Percentiles rank a stretch among this genome's conserved stretches.
phyloP scores from a whole-genome alignment of 306 rosid genomes.

The Dryas drummondii region DNA sequence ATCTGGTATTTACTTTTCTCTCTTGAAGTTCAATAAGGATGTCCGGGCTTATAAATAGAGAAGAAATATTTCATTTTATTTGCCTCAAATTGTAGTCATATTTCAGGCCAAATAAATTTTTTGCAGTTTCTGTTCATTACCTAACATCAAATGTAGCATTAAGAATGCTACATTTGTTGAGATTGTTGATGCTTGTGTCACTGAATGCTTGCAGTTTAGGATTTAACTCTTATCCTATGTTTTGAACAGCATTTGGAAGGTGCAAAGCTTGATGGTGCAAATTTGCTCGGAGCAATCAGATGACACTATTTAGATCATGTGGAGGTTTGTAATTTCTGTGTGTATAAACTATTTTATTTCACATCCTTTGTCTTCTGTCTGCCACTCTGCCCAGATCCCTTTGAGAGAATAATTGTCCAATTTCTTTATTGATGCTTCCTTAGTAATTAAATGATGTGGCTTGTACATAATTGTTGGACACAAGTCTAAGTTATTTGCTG shows the following conservation, averaged over 20 bases:
- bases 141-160: background rate
- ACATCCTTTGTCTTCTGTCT: background rate
- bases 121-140: background rate
- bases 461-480: conserved; percentile 6
- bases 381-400: background rate
- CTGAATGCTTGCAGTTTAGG: background rate
- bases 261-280: conserved; percentile 91
- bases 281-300: conserved; percentile 65
- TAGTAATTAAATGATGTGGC: background rate
- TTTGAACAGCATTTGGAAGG: conserved; percentile 72
- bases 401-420: background rate
- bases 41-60: background rate
- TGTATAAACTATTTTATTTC: background rate
- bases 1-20: background rate
- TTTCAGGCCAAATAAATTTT: background rate
- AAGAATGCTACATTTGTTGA: background rate
- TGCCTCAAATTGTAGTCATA: background rate
- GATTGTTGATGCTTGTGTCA: background rate
- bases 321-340: conserved; percentile 3
- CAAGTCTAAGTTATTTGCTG: background rate
- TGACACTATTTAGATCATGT: conserved; percentile 12
- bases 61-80: background rate
- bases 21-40: background rate
- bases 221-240: background rate
- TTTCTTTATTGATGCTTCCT: background rate